A percentile compares a stretch with the other conserved stretches of the same genome.
These are phyloP conservation scores for Coprinopsis cinerea DNA, from an alignment of 768 basidiomycete species.

Conservation along the genomic window DNA sequence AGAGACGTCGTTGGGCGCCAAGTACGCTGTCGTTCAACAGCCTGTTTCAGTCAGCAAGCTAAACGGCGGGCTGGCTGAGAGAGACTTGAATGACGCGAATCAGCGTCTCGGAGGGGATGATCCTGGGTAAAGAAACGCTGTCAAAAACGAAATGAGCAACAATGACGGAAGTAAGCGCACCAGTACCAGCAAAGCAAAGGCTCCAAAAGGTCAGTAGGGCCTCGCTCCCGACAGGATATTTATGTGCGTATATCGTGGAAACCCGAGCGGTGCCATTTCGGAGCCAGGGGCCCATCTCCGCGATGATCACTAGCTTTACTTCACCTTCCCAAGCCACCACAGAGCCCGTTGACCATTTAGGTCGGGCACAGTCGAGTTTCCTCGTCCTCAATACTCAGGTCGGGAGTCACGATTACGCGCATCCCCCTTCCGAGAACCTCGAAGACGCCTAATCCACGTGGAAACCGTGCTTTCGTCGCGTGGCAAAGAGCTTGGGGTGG, in stretches of 20 bases:
- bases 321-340: constrained; percentile 13
- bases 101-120: constrained; percentile 4
- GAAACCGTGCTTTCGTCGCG: constrained; percentile 10
- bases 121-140: constrained; percentile 5
- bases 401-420: not conserved
- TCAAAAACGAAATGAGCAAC: constrained; percentile 7
- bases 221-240: constrained; percentile 28
- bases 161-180: constrained; percentile 1
- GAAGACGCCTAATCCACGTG: constrained; percentile 10
- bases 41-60: constrained; percentile 8
- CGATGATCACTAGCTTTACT: constrained; percentile 4
- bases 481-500: constrained; percentile 3
- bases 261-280: constrained; percentile 33
- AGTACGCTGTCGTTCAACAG: constrained; percentile 1
- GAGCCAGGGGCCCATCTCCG: constrained; percentile 35
- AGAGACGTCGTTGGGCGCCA: constrained; percentile 13
- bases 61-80: constrained; percentile 6
- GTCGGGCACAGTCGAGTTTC: not conserved
- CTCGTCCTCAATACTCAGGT: not conserved
- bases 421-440: constrained; percentile 8
- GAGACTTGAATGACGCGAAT: constrained; percentile 5
- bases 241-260: constrained; percentile 36
- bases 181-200: constrained; percentile 12
- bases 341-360: constrained; percentile 4
- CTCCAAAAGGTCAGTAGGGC: constrained; percentile 21